Evolutionary conservation across 2,329 filamentous ascomycete genomes (phyloP), one percentile per base, ranked within the genome.

Genomic region (Fusarium cicatricum): DNA sequence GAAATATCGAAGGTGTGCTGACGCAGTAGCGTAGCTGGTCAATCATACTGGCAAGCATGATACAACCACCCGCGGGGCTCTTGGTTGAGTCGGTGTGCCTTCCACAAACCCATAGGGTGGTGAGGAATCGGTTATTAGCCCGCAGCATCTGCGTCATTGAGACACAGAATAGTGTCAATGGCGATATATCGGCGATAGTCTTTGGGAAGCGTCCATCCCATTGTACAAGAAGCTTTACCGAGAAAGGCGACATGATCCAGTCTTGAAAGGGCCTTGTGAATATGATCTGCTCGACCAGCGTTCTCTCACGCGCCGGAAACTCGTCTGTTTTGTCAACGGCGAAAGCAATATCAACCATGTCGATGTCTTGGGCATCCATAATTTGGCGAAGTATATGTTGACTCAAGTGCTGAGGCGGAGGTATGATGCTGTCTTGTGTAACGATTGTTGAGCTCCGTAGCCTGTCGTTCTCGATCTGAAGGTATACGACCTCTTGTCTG

Each of bases 1-100:
- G n/a, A n/a, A n/a, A 36, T 43, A 15, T 58, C 50, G 23, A 60
- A 60, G 8, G 26, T 8, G n/a, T 51, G 31, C 16, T 55, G 58
- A 3, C 41, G 26, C 19, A 60, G n/a, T n/a, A n/a, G n/a, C n/a
- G 15, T 5, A 60, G 41, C 23, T 60, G 57, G 19, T 57, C 53
- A 14, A 54, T 48, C 3, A 60, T 37, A 2, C 53, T 57, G 3
- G 40, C 21, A 29, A 60, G 12, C 53, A 60, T 60, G 7, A 23
- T n/a, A 21, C 21, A 34, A 6, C 44, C 50, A 14, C 55, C 55
- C 11, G 33, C 34, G 5, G 11, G 10, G 14, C 16, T 17, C 15
- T 51, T 19, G 16, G 46, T 16, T 29, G 39, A 16, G 40, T 55
- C 46, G 33, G 28, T 45, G 23, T 45, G 36, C 9, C 10, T 28